A percentile compares a stretch with the other conserved stretches of the same genome.
phyloP scores from a whole-genome alignment of 768 basidiomycete species.

The Russula foetens region DNA sequence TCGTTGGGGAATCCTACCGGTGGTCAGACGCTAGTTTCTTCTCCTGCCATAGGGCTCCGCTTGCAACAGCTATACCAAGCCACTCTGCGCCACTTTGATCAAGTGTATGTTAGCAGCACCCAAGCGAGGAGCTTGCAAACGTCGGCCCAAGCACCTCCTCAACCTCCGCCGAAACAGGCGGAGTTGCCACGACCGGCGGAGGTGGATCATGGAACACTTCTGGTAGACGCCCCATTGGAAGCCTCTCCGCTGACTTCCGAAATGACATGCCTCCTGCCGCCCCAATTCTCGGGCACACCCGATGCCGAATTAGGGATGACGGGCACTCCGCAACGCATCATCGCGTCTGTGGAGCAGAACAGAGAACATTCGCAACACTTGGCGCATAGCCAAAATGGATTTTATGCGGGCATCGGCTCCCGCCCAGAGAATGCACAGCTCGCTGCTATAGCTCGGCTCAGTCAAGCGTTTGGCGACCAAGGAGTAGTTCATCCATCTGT shows the following conservation, averaged over 20 bases:
- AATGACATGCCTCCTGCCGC: constrained; percentile 1
- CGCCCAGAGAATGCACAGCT: background rate
- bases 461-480: background rate
- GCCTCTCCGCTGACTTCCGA: background rate
- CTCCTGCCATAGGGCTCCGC: background rate
- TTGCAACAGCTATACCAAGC: constrained; percentile 9
- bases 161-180: background rate
- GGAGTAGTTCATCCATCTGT: background rate
- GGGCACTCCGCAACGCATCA: background rate
- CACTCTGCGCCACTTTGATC: constrained; percentile 4
- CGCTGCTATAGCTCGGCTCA: background rate
- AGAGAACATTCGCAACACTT: constrained; percentile 7
- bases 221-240: background rate
- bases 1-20: background rate
- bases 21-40: background rate
- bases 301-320: constrained; percentile 6
- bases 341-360: constrained; percentile 10
- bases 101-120: background rate
- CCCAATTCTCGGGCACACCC: constrained; percentile 11
- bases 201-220: background rate
- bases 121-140: background rate
- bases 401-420: constrained; percentile 3
- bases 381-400: constrained; percentile 12
- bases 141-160: background rate
- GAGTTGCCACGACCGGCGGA: background rate